phyloP scores from a whole-genome alignment of 768 basidiomycete species.

The Tulasnella sp. region DNA sequence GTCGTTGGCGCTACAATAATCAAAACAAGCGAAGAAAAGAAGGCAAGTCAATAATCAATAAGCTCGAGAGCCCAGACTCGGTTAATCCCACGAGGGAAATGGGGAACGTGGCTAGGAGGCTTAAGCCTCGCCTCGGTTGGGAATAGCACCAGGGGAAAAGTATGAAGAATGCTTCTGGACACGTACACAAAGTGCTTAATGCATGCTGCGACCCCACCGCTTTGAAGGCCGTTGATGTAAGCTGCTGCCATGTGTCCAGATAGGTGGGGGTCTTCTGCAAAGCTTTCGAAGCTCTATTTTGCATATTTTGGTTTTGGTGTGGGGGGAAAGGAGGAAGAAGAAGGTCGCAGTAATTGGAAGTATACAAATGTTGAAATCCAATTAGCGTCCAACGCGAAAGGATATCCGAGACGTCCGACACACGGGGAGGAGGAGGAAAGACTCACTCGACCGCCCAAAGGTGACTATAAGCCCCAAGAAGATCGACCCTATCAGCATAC shows the following conservation, averaged over 20 bases:
- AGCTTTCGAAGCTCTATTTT: slow-evolving; percentile 7
- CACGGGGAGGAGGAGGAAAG: background rate
- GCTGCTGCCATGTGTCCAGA: slow-evolving; percentile 62
- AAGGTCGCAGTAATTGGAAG: too few relatives aligned
- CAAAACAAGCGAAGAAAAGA: too few relatives aligned
- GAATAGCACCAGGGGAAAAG: background rate
- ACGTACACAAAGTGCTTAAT: slow-evolving; percentile 55
- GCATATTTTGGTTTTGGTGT: slow-evolving; percentile 32
- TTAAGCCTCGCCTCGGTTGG: background rate
- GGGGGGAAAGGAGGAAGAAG: slow-evolving; percentile 61
- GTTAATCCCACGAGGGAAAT: background rate
- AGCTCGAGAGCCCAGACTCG: background rate
- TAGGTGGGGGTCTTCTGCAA: slow-evolving; percentile 60
- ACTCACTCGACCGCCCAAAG: slow-evolving; percentile 28
- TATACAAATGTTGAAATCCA: background rate
- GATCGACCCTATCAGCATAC: background rate
- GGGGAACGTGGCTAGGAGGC: background rate
- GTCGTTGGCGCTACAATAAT: slow-evolving; percentile 44
- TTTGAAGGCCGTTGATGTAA: slow-evolving; percentile 64
- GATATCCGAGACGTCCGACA: background rate
- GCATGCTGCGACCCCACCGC: slow-evolving; percentile 55
- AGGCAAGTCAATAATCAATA: too few relatives aligned
- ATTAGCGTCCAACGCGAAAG: slow-evolving; percentile 45
- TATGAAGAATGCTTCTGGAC: too few relatives aligned
- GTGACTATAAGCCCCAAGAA: slow-evolving; percentile 15